Conservation (phyloP, 345 rosid genomes). For the Kandelia obovata region DNA sequence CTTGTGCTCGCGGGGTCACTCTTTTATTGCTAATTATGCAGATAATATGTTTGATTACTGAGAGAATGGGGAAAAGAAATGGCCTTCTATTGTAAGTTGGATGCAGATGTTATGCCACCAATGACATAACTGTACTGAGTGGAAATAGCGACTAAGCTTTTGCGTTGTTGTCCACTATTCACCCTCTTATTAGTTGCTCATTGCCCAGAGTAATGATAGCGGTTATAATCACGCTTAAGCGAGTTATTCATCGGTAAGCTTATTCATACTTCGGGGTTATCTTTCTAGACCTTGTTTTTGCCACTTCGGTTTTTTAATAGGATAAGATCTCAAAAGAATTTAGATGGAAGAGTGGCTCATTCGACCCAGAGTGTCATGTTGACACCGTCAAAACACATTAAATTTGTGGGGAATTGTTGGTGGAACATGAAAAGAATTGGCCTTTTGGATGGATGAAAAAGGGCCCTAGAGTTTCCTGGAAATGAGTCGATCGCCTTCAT, state of each 20-base stretch:
- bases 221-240: background rate
- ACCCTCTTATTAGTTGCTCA: background rate
- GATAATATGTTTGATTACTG: conserved; percentile 2
- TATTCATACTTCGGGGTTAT: conserved; percentile 8
- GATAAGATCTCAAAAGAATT: conserved; percentile 3
- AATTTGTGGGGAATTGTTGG: conserved; percentile 10
- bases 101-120: background rate
- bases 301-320: background rate
- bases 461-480: conserved; percentile 25
- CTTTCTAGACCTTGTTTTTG: conserved; percentile 18
- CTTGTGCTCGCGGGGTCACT: background rate
- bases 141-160: background rate
- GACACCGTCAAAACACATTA: background rate
- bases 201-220: conserved; percentile 4
- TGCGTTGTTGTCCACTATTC: background rate
- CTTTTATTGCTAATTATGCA: background rate
- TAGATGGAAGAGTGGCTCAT: conserved; percentile 7
- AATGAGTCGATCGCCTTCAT: conserved; percentile 90
- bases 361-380: background rate
- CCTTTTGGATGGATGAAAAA: conserved; percentile 29
- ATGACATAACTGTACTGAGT: background rate
- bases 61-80: conserved; percentile 2
- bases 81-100: background rate
- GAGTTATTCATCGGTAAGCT: background rate
- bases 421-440: conserved; percentile 26